These are phyloP conservation scores for Pelargonium nanum DNA, from an alignment of 345 rosid genomes.

Conservation along the genomic window DNA sequence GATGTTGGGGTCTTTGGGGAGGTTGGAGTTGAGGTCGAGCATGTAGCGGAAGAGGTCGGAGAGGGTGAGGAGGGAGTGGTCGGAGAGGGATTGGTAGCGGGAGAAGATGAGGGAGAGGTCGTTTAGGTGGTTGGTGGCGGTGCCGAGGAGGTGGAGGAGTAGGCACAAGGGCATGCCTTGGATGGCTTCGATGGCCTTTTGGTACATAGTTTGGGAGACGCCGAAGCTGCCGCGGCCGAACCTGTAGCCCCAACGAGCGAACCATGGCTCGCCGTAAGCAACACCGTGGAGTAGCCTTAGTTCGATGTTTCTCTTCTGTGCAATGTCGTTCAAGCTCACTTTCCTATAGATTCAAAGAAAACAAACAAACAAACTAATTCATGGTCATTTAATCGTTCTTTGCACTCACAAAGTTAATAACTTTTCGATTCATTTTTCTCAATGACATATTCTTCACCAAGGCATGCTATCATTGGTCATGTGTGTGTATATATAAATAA, in stretches of 20 bases:
- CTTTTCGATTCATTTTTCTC: neutral
- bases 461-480: neutral
- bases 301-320: constrained; percentile 72
- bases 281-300: constrained; percentile 61
- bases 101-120: constrained; percentile 50
- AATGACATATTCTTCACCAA: neutral
- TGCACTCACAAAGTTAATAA: neutral
- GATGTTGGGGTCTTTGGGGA: constrained; percentile 41
- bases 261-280: constrained; percentile 71
- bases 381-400: neutral
- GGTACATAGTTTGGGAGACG: constrained; percentile 50
- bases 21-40: constrained; percentile 45
- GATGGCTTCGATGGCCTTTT: constrained; percentile 63
- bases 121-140: constrained; percentile 19
- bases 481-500: too few species aligned
- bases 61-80: constrained; percentile 41
- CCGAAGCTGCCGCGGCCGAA: constrained; percentile 72
- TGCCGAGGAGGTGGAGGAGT: constrained; percentile 34
- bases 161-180: constrained; percentile 50
- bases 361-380: neutral
- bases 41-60: constrained; percentile 67
- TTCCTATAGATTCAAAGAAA: too few species aligned
- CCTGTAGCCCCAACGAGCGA: constrained; percentile 77
- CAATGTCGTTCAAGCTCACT: constrained; percentile 60
- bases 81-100: constrained; percentile 63